Conservation (phyloP, 2,329 filamentous ascomycete species). For the Cadophora luteo-olivacea region DNA sequence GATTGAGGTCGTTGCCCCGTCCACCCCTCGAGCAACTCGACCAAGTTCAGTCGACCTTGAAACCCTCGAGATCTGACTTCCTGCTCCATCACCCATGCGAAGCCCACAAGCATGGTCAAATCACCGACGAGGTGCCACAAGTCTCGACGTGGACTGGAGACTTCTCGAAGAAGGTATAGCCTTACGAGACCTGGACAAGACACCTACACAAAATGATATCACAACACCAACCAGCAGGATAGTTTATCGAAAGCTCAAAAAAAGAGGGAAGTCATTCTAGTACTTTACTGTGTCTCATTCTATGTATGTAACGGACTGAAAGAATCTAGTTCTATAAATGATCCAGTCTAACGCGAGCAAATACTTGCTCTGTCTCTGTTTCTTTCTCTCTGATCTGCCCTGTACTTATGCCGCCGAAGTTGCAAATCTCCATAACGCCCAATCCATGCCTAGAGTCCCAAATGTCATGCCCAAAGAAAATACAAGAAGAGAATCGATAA, state of each 20-base stretch:
- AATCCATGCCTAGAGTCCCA: neutral
- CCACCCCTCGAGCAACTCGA: constrained; percentile 27
- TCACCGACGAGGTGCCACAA: neutral
- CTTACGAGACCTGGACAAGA: constrained; percentile 30
- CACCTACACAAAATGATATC: constrained; percentile 30
- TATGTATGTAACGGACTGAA: neutral
- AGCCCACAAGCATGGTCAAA: neutral
- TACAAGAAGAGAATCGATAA: neutral
- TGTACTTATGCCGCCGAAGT: neutral
- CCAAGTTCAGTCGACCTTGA: constrained; percentile 39
- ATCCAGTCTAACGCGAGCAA: neutral
- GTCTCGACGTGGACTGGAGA: constrained; percentile 13
- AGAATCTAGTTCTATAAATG: neutral
- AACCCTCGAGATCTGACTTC: constrained; percentile 41
- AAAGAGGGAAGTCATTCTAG: constrained; percentile 9
- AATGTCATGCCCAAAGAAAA: neutral
- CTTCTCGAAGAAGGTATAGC: constrained; percentile 17
- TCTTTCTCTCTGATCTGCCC: neutral
- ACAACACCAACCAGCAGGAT: neutral
- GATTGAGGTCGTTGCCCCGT: constrained; percentile 53
- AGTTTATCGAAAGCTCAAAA: neutral
- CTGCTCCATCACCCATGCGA: neutral
- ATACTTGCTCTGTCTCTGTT: neutral
- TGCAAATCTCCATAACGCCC: neutral
- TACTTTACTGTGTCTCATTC: neutral